Evolutionary conservation across 2,329 filamentous ascomycete genomes (phyloP).

Genomic region (Emmonsia crescens): DNA sequence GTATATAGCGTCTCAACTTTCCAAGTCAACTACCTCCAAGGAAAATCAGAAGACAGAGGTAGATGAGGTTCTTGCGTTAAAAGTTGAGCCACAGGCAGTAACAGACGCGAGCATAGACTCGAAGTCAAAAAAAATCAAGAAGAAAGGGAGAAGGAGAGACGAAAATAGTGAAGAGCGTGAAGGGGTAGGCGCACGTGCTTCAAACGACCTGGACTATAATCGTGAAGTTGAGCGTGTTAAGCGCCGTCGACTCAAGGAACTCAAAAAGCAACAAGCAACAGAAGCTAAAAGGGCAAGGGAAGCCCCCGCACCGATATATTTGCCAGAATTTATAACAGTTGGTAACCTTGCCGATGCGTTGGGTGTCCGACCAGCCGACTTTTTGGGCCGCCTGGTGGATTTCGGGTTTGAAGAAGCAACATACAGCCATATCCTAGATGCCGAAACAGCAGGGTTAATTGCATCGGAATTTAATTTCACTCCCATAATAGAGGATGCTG

Average conservation of each 20-base stretch:
- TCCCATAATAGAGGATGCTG: constrained; percentile 55
- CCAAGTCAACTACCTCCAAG: background rate
- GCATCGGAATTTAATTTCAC: constrained; percentile 90
- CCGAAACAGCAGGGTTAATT: constrained; percentile 81
- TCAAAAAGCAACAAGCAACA: constrained; percentile 30
- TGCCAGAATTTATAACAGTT: constrained; percentile 91
- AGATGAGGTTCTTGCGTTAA: background rate
- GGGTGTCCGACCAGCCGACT: constrained; percentile 57
- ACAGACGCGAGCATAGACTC: background rate
- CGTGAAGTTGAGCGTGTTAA: background rate
- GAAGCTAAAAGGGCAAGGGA: constrained; percentile 35
- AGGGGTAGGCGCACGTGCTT: background rate
- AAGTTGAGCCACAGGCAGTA: background rate
- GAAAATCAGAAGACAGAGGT: background rate
- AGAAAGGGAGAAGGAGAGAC: background rate
- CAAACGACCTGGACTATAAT: background rate
- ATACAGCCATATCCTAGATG: constrained; percentile 74
- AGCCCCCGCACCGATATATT: constrained; percentile 52
- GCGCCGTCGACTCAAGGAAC: constrained; percentile 1
- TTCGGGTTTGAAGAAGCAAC: constrained; percentile 83
- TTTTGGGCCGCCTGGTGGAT: constrained; percentile 64
- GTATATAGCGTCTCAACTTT: background rate
- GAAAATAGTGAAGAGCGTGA: background rate
- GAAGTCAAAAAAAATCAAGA: background rate
- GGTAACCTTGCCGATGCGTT: constrained; percentile 66